Conservation (phyloP, 495 filamentous ascomycete genomes). For the Lentithecium fluviatile region DNA sequence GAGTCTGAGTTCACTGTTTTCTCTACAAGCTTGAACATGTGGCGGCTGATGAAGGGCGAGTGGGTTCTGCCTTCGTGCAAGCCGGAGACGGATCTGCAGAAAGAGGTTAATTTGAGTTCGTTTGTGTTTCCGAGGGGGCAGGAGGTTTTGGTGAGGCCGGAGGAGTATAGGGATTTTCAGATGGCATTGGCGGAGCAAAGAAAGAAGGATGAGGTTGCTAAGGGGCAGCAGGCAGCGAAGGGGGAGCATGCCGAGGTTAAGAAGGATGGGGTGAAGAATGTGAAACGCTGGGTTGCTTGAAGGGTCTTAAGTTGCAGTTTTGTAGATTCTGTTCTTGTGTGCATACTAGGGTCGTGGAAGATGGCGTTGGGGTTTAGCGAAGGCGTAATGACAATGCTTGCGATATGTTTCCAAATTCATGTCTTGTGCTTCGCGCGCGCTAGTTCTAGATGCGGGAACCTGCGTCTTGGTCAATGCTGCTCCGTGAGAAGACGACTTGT, state of each 20-base stretch:
- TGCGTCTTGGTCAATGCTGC: no score
- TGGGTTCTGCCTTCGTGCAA: conserved; percentile 2
- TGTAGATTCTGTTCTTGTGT: no score
- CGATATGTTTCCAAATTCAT: no score
- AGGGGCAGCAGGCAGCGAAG: not conserved
- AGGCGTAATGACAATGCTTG: no score
- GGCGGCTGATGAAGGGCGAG: conserved; percentile 1
- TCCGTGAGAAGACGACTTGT: no score
- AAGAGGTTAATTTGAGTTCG: conserved; percentile 10
- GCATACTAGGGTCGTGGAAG: no score
- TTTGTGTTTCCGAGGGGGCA: conserved; percentile 11
- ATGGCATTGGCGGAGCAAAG: not conserved
- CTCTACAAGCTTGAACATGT: conserved; percentile 10
- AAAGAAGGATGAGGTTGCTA: not conserved
- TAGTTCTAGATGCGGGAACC: no score
- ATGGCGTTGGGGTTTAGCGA: no score
- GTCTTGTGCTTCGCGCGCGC: no score
- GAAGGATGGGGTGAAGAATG: no score
- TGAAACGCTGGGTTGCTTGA: no score
- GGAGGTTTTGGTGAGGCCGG: conserved; percentile 2
- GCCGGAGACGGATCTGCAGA: conserved; percentile 5
- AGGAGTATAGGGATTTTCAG: not conserved
- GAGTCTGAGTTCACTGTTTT: conserved; percentile 21
- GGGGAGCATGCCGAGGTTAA: not conserved
- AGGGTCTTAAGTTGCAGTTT: no score